Conservation (phyloP, 148 eudicot genomes). For the Fagopyrum homotropicum region DNA sequence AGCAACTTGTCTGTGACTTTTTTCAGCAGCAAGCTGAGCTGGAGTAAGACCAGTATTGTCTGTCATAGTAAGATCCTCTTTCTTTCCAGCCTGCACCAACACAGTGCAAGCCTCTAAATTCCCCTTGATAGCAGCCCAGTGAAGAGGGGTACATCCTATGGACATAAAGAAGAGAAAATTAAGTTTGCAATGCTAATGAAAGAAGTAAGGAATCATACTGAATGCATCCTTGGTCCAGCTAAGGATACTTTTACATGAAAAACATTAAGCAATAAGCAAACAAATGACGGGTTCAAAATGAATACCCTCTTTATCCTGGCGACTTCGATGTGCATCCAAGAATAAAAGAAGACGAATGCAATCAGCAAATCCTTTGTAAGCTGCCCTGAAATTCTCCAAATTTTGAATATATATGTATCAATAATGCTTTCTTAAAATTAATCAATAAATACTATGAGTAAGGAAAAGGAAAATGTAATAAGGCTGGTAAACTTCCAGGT, state of each 20-base stretch:
- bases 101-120: slow-evolving; percentile 98
- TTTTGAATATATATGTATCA: slow-evolving; percentile 3
- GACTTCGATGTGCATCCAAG: slow-evolving; percentile 90
- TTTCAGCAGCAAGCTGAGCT: slow-evolving; percentile 96
- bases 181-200: neutral
- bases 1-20: slow-evolving; percentile 98
- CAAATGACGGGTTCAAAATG: slow-evolving; percentile 1
- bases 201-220: slow-evolving; percentile 3
- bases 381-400: slow-evolving; percentile 70
- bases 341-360: slow-evolving; percentile 90
- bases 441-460: neutral
- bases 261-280: neutral
- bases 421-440: neutral
- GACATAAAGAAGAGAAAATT: slow-evolving; percentile 7
- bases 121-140: slow-evolving; percentile 99
- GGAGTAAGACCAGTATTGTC: slow-evolving; percentile 95
- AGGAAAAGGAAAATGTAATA: neutral
- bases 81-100: slow-evolving; percentile 96
- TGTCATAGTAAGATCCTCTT: slow-evolving; percentile 75
- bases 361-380: slow-evolving; percentile 98
- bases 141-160: slow-evolving; percentile 96
- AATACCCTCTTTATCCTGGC: slow-evolving; percentile 96
- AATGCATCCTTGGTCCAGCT: slow-evolving; percentile 1
- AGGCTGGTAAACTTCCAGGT: neutral
- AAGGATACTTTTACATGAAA: neutral